Base-by-base conservation (phyloP, 345 rosid genomes). In the Citrus glauca region DNA sequence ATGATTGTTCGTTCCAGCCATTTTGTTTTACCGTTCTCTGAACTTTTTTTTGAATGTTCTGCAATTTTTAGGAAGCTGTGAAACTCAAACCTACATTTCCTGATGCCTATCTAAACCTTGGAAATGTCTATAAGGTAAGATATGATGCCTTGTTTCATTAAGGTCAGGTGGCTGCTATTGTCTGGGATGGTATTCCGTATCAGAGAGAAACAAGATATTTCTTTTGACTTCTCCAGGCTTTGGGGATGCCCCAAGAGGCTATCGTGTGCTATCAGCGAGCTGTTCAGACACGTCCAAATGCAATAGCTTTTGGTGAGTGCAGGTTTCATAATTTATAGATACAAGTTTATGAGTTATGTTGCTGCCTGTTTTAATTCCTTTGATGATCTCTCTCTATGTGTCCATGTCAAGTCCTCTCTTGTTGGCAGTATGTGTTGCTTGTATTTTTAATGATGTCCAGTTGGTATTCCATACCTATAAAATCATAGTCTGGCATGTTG, bases 221-320 rank as follows among this genome's bases (percentile, higher is more conserved):
- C 32, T 81, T 86, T 77, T 87, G 70, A 84, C 71, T 82, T 87
- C 79, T 87, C 81, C 91, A 97, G 99, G 94, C 98, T 61, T 83
- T 97, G 80, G 93, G 98, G 68, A 91, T 94, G 98, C 90, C 91
- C 78, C 92, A 94, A 79, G 99, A 97, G 85, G 99, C 99, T 71
- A 90, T 91, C 38, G 63, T 89, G 69, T 97, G 98, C 80, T 97
- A 94, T 81, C 97, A 94, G 88, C 94, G 88, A 38, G 98, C 96
- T 82, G 85, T 91, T 85, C 98, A 97, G 85, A 77, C 86, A 69
- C 87, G 97, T 40, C 96, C 99, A 69, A 90, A 90, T 85, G 92
- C 99, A 35, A 85, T 97, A 83, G 94, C 92, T 50, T 91, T 82
- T 85, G 99, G 99, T 97, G 71, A 88, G 98, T 84, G 66, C 76